Evolutionary conservation across 176 grass and related monocot species (phyloP).

Genomic region (Zoysia japonica): DNA sequence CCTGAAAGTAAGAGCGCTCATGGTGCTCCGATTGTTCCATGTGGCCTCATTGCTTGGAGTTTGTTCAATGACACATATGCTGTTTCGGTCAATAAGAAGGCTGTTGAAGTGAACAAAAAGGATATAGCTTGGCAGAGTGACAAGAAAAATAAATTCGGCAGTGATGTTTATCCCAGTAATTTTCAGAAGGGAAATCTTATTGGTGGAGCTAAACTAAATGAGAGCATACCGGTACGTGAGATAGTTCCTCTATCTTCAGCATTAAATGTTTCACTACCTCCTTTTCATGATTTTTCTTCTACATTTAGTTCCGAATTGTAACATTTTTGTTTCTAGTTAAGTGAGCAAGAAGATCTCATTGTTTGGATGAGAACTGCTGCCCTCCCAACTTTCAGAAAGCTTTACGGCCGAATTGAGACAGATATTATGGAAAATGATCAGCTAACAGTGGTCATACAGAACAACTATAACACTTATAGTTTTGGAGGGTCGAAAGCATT

Average conservation of each 20-base stretch:
- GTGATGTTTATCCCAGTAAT: slow-evolving; percentile 87
- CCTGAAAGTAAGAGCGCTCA: slow-evolving; percentile 57
- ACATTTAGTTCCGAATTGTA: slow-evolving; percentile 8
- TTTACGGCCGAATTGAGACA: slow-evolving; percentile 85
- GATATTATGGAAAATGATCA: slow-evolving; percentile 68
- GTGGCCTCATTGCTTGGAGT: slow-evolving; percentile 95
- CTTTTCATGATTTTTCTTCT: slow-evolving; percentile 12
- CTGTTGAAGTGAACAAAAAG: slow-evolving; percentile 72
- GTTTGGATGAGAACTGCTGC: slow-evolving; percentile 97
- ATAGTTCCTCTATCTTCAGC: slow-evolving; percentile 34
- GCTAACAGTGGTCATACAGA: slow-evolving; percentile 80
- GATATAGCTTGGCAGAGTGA: slow-evolving; percentile 90
- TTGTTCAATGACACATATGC: slow-evolving; percentile 85
- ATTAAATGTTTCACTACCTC: not conserved
- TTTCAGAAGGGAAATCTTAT: slow-evolving; percentile 74
- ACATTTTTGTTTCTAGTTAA: slow-evolving; percentile 47
- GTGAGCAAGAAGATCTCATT: slow-evolving; percentile 96
- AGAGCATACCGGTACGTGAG: slow-evolving; percentile 76
- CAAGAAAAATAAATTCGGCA: slow-evolving; percentile 71
- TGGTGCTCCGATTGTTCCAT: slow-evolving; percentile 75
- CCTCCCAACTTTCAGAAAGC: slow-evolving; percentile 88
- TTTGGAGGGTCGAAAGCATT: slow-evolving; percentile 81
- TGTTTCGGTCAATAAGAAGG: slow-evolving; percentile 51
- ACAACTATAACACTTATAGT: slow-evolving; percentile 95
- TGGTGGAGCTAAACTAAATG: slow-evolving; percentile 80